phyloP scores from a whole-genome alignment of 495 filamentous ascomycete species.

The Bombardia bombarda region DNA sequence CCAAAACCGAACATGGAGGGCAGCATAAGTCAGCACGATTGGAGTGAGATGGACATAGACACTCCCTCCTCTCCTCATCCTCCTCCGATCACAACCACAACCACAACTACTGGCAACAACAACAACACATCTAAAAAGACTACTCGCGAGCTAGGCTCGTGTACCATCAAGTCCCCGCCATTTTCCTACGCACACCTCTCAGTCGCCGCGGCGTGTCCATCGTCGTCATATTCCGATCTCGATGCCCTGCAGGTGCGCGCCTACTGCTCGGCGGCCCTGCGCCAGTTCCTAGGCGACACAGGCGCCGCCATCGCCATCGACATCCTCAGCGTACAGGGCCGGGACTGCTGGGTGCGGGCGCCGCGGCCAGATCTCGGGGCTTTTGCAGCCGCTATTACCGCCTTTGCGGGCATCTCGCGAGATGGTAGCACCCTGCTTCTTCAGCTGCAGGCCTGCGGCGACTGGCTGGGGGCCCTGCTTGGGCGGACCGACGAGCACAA shows the following conservation, averaged over 20 bases:
- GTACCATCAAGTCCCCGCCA: constrained; percentile 27
- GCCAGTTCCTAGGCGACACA: constrained; percentile 70
- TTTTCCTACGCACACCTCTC: constrained; percentile 36
- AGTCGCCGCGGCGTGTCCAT: too few relatives aligned
- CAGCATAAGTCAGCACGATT: too few relatives aligned
- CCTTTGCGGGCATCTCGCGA: constrained; percentile 30
- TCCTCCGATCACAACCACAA: neutral
- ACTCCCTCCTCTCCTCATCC: neutral
- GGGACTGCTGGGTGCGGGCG: constrained; percentile 64
- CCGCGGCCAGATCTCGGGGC: constrained; percentile 56
- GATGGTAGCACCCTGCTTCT: constrained; percentile 20
- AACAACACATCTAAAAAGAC: constrained; percentile 17
- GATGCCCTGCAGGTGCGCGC: constrained; percentile 70
- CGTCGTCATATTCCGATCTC: too few relatives aligned
- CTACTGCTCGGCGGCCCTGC: constrained; percentile 63
- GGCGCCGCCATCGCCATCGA: constrained; percentile 75
- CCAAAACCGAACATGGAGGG: too few relatives aligned
- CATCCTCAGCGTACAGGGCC: constrained; percentile 54
- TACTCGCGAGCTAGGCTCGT: constrained; percentile 23
- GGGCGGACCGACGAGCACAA: constrained; percentile 26
- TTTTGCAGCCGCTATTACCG: constrained; percentile 55
- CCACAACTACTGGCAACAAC: neutral
- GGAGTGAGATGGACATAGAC: constrained; percentile 17
- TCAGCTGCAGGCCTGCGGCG: constrained; percentile 31
- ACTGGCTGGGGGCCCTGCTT: constrained; percentile 38